phyloP scores from a whole-genome alignment of 495 filamentous ascomycete species.

The Penicillium argentinense region DNA sequence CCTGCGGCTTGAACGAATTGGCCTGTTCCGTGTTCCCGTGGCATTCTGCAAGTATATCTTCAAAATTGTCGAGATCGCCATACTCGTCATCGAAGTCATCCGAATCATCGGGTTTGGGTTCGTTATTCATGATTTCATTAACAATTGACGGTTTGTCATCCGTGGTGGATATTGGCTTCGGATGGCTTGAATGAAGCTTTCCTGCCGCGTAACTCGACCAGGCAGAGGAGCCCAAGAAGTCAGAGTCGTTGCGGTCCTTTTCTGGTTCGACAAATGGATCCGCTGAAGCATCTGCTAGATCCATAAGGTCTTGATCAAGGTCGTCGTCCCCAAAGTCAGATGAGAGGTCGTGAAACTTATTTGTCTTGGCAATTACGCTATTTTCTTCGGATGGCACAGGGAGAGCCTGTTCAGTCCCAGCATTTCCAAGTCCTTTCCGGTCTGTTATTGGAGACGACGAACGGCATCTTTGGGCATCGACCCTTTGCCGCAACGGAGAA shows the following conservation, averaged over 20 bases:
- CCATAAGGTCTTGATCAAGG: conserved; percentile 55
- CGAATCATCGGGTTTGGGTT: conserved; percentile 36
- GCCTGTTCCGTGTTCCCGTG: conserved; percentile 51
- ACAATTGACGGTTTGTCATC: conserved; percentile 9
- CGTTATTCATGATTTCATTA: conserved; percentile 53
- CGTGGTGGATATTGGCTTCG: neutral
- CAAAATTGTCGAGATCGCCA: conserved; percentile 56
- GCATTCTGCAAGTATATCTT: conserved; percentile 41
- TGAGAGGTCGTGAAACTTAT: conserved; percentile 35
- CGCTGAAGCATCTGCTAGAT: conserved; percentile 42
- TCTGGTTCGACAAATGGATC: conserved; percentile 31
- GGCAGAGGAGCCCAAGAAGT: conserved; percentile 16
- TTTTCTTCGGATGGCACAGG: conserved; percentile 4
- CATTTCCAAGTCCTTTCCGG: conserved; percentile 12
- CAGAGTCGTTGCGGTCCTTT: conserved; percentile 11
- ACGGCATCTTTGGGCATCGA: conserved; percentile 33
- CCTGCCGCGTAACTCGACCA: conserved; percentile 18
- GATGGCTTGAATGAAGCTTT: conserved; percentile 11
- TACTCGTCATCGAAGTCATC: conserved; percentile 69
- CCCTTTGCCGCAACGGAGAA: conserved; percentile 51
- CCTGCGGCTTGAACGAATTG: conserved; percentile 37
- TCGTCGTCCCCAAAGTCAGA: conserved; percentile 65
- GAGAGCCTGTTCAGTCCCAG: conserved; percentile 9
- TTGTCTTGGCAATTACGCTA: conserved; percentile 8
- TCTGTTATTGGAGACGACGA: conserved; percentile 49